phyloP scores from a whole-genome alignment of 2,329 filamentous ascomycete species.

The Pestalotiopsis sp. region DNA sequence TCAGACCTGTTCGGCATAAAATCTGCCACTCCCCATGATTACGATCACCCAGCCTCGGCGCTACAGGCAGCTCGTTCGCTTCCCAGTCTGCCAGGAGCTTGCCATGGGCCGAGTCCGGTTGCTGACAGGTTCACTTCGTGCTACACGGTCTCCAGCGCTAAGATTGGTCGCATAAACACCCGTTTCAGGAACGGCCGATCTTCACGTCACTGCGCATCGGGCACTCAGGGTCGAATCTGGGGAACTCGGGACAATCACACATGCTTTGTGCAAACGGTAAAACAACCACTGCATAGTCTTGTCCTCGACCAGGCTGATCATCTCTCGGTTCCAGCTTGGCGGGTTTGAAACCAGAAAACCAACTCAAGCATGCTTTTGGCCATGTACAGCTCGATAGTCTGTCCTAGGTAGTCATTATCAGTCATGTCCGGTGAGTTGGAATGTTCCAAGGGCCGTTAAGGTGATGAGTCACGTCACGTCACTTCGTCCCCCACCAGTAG shows the following conservation, averaged over 20 bases:
- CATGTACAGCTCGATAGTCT: not conserved
- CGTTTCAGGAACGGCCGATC: constrained; percentile 9
- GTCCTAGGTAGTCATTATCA: not conserved
- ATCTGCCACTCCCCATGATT: not conserved
- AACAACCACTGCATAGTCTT: not conserved
- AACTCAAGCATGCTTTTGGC: not conserved
- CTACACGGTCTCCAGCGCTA: not conserved
- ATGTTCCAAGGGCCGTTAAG: too few relatives aligned
- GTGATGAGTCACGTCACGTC: not conserved
- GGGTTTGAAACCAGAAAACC: not conserved
- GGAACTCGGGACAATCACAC: not conserved
- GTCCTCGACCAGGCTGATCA: not conserved
- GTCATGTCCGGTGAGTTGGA: too few relatives aligned
- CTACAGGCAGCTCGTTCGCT: not conserved
- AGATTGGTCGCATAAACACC: not conserved
- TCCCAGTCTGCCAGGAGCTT: not conserved
- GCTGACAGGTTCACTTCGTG: not conserved
- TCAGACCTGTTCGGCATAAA: not conserved
- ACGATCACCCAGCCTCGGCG: not conserved
- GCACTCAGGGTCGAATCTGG: constrained; percentile 1
- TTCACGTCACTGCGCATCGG: constrained; percentile 1
- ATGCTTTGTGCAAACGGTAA: too few relatives aligned
- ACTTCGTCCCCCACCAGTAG: too few relatives aligned
- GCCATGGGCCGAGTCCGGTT: not conserved
- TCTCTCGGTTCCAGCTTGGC: not conserved